Base-by-base conservation (phyloP, 805 yeast genomes). In the Saccharomycopsis selenospora region DNA sequence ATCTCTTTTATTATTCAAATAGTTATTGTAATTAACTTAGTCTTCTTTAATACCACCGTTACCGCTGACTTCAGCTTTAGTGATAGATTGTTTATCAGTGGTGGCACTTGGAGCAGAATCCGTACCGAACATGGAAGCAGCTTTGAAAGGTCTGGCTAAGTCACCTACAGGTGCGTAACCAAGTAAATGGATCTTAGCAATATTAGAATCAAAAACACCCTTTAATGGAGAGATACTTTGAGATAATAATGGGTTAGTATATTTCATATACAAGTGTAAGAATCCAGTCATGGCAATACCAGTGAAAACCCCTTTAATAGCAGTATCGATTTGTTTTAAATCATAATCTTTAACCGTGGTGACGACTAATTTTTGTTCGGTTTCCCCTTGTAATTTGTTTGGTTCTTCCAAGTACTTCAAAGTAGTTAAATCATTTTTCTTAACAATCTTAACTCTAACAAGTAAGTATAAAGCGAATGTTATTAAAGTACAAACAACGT, bases 261-360 rank as follows among this genome's bases (percentile, higher is more conserved):
- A 93, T 70, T 88, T 85, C 95, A 93, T 80, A 80, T 91, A 91
- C 54, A 93, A 63, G 69, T 93, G 99, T 98, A 91, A 90, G 81
- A 91, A 85, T 23, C 84, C 95, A 90, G 93, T 90, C 95, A 93
- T 88, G 60, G 95, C 96, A 58, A 90, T 64, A 56, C 95, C 85
- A 55, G 95, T 85, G 75, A 83, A 81, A 57, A 88, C 77, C 56
- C 95, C 79, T 69, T 85, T 88, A 67, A 90, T 76, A 52, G 88
- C 81, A 46, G 78, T 53, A 66, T 85, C 80, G 54, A 91, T 76
- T 72, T 91, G 96, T 63, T 80, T 76, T 66, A 90, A 77, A 68
- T 93, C 99, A 73, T 93, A 93, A 59, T 93, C 96, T 73, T 80
- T 87, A 56, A 89, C 88, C 46, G 98, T 91, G 57, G 96, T 88